phyloP scores from a whole-genome alignment of 2,329 filamentous ascomycete genomes.

The Decorospora gaudefroyi region DNA sequence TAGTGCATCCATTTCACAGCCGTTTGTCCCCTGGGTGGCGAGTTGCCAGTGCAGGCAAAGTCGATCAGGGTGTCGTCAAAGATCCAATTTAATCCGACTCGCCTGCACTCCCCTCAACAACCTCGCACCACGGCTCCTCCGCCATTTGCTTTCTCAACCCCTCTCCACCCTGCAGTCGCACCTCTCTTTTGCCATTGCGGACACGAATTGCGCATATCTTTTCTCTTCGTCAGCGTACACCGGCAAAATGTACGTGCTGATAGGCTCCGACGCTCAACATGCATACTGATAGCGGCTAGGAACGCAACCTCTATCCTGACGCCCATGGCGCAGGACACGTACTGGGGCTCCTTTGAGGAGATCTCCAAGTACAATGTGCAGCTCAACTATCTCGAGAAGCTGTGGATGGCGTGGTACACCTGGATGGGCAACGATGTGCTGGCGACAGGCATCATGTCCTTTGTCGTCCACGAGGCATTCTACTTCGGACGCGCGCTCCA shows the following conservation, averaged over 20 bases:
- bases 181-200: constrained; percentile 7
- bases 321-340: constrained; percentile 58
- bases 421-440: constrained; percentile 98
- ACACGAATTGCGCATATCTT: not conserved
- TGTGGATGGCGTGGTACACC: constrained; percentile 96
- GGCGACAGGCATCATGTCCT: constrained; percentile 96
- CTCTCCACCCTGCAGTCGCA: constrained; percentile 23
- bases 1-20: constrained; percentile 25
- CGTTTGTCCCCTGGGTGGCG: constrained; percentile 25
- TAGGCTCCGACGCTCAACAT: constrained; percentile 9
- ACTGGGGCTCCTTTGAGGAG: constrained; percentile 68
- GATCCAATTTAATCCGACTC: constrained; percentile 41
- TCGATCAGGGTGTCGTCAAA: constrained; percentile 31
- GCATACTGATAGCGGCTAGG: constrained; percentile 37
- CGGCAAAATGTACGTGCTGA: constrained; percentile 33
- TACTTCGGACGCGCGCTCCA: constrained; percentile 93
- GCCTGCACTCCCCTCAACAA: constrained; percentile 27
- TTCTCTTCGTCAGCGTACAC: constrained; percentile 18
- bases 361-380: constrained; percentile 76
- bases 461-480: constrained; percentile 88
- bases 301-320: constrained; percentile 44
- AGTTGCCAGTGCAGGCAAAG: constrained; percentile 39
- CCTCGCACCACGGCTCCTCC: constrained; percentile 24
- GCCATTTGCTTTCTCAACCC: constrained; percentile 11
- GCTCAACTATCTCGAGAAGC: constrained; percentile 81